Evolutionary conservation across 495 filamentous ascomycete genomes (phyloP).

Genomic region (Thermothielavioides terrestris): DNA sequence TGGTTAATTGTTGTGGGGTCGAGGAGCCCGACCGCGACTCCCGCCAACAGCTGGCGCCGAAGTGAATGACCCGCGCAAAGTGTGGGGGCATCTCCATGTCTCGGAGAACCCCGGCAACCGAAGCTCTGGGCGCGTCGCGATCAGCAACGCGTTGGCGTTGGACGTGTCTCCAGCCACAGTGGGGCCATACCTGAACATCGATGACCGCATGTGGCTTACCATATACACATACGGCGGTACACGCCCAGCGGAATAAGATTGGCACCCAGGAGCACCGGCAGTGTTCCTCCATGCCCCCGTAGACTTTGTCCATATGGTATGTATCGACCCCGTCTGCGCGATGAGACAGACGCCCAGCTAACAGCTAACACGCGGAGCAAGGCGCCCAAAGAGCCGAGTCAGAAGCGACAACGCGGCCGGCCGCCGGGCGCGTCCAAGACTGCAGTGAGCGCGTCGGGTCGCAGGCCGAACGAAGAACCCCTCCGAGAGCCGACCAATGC

Average conservation of each 20-base stretch:
- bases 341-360: too few relatives aligned
- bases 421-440: slow-evolving; percentile 31
- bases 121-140: neutral
- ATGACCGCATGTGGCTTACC: neutral
- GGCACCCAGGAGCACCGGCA: too few relatives aligned
- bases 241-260: too few relatives aligned
- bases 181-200: neutral
- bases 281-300: too few relatives aligned
- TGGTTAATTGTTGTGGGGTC: neutral
- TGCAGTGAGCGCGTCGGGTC: slow-evolving; percentile 28
- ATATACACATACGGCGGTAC: neutral
- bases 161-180: slow-evolving; percentile 1
- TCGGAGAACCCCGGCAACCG: neutral
- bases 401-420: slow-evolving; percentile 37
- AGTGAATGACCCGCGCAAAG: too few relatives aligned
- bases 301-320: slow-evolving; percentile 18
- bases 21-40: too few relatives aligned
- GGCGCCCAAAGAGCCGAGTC: slow-evolving; percentile 27
- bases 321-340: neutral
- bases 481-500: neutral
- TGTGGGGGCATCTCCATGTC: neutral
- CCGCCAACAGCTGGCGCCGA: too few relatives aligned
- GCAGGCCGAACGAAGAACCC: neutral
- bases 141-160: neutral
- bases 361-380: slow-evolving; percentile 8